Percentiles rank a stretch among this genome's conserved stretches.
These are phyloP conservation scores for Didymella arachidicola DNA, from an alignment of 2,329 filamentous ascomycete species.

Conservation along the genomic window DNA sequence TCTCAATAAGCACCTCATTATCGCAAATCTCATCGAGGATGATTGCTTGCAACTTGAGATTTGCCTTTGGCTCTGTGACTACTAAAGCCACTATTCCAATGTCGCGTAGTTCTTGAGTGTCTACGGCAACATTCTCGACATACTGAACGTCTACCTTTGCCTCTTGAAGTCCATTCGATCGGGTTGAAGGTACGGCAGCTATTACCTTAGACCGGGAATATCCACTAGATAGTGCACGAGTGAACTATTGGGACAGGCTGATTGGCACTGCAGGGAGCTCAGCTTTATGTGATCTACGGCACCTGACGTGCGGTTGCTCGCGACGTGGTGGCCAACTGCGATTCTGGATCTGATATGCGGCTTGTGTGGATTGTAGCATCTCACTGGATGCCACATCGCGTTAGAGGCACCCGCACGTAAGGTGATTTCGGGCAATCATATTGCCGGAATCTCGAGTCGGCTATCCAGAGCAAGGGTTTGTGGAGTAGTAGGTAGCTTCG, in stretches of 20 bases:
- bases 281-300: neutral
- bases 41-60: conserved; percentile 15
- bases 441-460: conserved; percentile 11
- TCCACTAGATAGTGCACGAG: too few species aligned
- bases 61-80: conserved; percentile 10
- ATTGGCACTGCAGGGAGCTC: too few species aligned
- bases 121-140: neutral
- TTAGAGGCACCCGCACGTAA: too few species aligned
- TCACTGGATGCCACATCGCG: neutral
- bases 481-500: conserved; percentile 1
- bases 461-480: neutral
- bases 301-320: neutral
- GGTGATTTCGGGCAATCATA: conserved; percentile 2
- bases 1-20: conserved; percentile 61
- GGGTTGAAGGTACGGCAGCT: neutral
- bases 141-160: neutral
- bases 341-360: neutral
- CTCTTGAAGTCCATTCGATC: neutral
- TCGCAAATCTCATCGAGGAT: conserved; percentile 30
- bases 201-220: neutral
- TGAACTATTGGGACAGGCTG: neutral
- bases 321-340: neutral
- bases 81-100: conserved; percentile 17
- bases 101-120: neutral
- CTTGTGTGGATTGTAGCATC: neutral